Evolutionary conservation across 176 grass and related monocot genomes (phyloP).

Genomic region (Pontederia paniculata): DNA sequence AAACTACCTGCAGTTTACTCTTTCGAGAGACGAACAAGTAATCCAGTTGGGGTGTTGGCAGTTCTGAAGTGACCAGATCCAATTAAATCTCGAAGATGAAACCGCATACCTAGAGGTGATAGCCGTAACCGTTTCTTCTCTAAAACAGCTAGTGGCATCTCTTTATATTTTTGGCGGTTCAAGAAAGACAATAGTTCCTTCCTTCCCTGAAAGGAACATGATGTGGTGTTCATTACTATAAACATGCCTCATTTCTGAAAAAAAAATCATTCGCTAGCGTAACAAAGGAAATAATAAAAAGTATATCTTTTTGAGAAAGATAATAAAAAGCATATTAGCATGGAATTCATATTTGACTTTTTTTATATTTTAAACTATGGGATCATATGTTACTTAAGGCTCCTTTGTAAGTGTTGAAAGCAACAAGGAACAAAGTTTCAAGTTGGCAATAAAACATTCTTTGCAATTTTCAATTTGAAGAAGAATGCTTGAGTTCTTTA

Average conservation of each 20-base stretch:
- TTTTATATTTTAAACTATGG: no score
- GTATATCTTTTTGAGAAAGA: no score
- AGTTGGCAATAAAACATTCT: no score
- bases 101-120: slow-evolving; percentile 57
- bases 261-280: no score
- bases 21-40: slow-evolving; percentile 58
- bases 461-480: no score
- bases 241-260: neutral
- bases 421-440: no score
- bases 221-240: neutral
- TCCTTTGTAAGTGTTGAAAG: no score
- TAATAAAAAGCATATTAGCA: no score
- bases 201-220: slow-evolving; percentile 39
- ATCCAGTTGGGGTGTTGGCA: slow-evolving; percentile 48
- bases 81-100: slow-evolving; percentile 66
- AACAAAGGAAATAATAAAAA: no score
- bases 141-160: slow-evolving; percentile 56
- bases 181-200: slow-evolving; percentile 67
- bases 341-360: no score
- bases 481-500: no score
- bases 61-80: slow-evolving; percentile 71
- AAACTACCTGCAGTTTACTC: slow-evolving; percentile 25
- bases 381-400: no score
- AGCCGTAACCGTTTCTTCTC: slow-evolving; percentile 62
- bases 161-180: slow-evolving; percentile 63